Evolutionary conservation across 768 basidiomycete species (phyloP).

Genomic region (Agrocybe praecox): DNA sequence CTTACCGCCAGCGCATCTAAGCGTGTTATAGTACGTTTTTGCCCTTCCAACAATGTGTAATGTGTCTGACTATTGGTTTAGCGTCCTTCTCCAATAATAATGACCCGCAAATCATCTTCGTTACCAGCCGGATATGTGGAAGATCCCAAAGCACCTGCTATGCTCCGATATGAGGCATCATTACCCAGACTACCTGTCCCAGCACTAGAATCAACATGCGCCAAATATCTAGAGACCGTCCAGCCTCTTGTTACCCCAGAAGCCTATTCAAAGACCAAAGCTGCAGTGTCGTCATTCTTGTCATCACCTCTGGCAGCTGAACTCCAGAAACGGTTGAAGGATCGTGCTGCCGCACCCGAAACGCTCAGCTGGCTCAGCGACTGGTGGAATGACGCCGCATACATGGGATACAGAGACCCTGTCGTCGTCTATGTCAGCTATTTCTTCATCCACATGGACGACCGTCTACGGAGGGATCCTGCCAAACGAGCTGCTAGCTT

Average conservation of each 20-base stretch:
- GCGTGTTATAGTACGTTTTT: conserved; percentile 20
- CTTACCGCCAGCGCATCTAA: conserved; percentile 22
- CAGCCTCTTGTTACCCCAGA: conserved; percentile 71
- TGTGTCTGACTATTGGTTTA: conserved; percentile 2
- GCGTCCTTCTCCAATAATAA: conserved; percentile 20
- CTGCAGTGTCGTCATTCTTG: conserved; percentile 68
- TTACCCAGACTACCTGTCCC: conserved; percentile 85
- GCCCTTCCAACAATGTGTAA: neutral
- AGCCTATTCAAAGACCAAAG: conserved; percentile 60
- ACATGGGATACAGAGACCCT: conserved; percentile 86
- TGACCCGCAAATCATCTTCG: conserved; percentile 24
- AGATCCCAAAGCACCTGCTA: conserved; percentile 61
- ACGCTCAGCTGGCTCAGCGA: conserved; percentile 87
- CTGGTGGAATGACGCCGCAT: conserved; percentile 97
- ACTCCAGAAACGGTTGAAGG: conserved; percentile 78
- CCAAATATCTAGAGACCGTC: conserved; percentile 88
- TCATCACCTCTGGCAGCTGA: conserved; percentile 65
- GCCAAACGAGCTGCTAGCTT: conserved; percentile 80
- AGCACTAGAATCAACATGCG: conserved; percentile 74
- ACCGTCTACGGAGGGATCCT: conserved; percentile 53
- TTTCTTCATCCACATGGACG: conserved; percentile 87
- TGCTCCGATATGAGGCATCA: conserved; percentile 75
- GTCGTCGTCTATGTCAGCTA: conserved; percentile 94
- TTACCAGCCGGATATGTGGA: conserved; percentile 36
- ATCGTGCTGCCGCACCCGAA: conserved; percentile 63